Base-by-base conservation (phyloP, 805 yeast species). In the Scheffersomyces stipitis region DNA sequence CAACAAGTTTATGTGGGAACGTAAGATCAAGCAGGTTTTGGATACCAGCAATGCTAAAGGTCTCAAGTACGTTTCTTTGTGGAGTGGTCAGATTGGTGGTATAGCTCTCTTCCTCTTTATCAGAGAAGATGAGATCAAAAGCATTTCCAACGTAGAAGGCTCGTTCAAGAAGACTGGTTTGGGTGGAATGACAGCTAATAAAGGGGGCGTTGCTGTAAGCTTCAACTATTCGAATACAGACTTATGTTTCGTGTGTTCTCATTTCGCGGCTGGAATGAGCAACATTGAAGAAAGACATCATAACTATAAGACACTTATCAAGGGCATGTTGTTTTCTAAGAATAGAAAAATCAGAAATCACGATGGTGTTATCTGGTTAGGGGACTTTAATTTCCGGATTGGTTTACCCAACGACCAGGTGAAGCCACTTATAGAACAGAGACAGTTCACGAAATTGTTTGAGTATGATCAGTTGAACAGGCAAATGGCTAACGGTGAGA, bases 241-340 rank as follows among this genome's bases (percentile, higher is more conserved):
- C 18, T 62, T 93, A 34, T 87, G 96, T 51, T 78, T 91, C 46
- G 79, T 91, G 9, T 81, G 82, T 3, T 81, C 95, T 3, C 99
- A 93, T 68, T 69, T 93, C 39, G 97, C 98, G 1, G 99, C 99
- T 2, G 99, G 99, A 0, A 75, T 83, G 42, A 80, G 81, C 41
- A 81, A 86, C 53, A 71, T 78, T 10, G 86, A 81, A 22, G 96
- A 91, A 60, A 70, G 99, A 39, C 95, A 86, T 54, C 81, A 81
- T 46, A 95, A 93, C 56, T 87, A 86, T 49, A 86, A 86, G 46
- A 78, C 90, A 1, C 82, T 93, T 22, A 71, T 81, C 2, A 80
- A 77, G 40, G 86, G 86, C 4, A 68, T 85, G 20, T 67, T 79
- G 40, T 86, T 86, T 54, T 72, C 80, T n/a, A 73, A 62, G 45